Evolutionary conservation across 345 rosid genomes (phyloP), one percentile per base, ranked within the genome.

Genomic region (Gossypium mustelinum): DNA sequence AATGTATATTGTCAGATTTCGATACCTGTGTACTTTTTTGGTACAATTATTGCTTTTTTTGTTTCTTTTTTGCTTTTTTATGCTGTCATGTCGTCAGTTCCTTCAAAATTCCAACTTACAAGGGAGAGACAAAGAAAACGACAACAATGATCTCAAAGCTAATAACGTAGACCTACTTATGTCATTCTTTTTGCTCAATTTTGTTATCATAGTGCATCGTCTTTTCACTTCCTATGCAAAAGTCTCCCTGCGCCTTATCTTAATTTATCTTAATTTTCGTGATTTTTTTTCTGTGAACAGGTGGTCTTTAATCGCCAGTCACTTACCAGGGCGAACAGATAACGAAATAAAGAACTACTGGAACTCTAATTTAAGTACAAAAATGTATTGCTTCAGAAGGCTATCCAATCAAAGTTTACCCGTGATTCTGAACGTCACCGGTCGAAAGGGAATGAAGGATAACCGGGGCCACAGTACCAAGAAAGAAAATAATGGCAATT

Each of bases 281-380:
- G 1, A 29, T 34, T 34, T 34, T 34, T 29, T 34, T 34, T 34
- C 7, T 5, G 41, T 34, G 41, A 55, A 55, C 59, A 89, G 94
- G 79, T 89, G 91, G 94, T 87, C 91, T 9, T 58, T 85, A 71
- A 89, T 89, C 70, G 94, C 94, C 16, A 80, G 82, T 16, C 76
- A 85, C 75, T 78, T 89, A 20, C 84, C 90, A 1, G 94, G 94
- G 65, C 81, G 94, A 81, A 89, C 94, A 41, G 94, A 89, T 72
- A 89, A 89, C 68, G 94, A 89, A 74, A 87, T 89, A 29, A 89
- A 89, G 72, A 89, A 89, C 68, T 84, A 89, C 76, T 87, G 94
- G 94, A 89, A 87, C 69, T 87, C 91, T 18, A 90, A 86, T 54
- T 68, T 89, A 73, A 82, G 89, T 54, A 77, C 91, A 48, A 86